These are phyloP conservation scores for Chalciporus chontae DNA, from an alignment of 768 basidiomycete species.

Conservation along the genomic window DNA sequence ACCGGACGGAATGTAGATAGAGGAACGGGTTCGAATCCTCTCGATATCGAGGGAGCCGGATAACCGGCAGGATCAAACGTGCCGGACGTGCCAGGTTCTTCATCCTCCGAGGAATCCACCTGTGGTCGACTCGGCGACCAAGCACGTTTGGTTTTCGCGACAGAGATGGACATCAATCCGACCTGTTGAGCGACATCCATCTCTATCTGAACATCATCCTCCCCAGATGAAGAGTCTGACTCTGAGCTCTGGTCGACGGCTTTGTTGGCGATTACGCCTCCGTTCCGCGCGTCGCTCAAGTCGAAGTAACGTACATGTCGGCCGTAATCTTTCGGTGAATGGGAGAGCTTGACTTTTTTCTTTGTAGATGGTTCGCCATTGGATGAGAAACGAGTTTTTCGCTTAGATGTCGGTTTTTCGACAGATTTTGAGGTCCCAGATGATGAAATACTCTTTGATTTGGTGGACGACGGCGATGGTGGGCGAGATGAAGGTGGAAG, in stretches of 20 bases:
- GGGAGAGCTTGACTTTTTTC: conserved; percentile 30
- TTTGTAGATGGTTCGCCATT: conserved; percentile 19
- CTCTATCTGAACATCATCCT: conserved; percentile 23
- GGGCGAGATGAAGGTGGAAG: conserved; percentile 3
- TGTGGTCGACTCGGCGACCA: conserved; percentile 62
- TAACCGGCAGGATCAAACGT: neutral
- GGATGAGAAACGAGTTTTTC: conserved; percentile 36
- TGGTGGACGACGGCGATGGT: conserved; percentile 8
- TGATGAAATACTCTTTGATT: neutral
- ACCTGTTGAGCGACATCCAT: conserved; percentile 14
- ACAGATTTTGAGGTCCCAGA: neutral
- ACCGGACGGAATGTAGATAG: conserved; percentile 53
- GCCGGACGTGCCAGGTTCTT: conserved; percentile 23
- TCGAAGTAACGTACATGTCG: conserved; percentile 33
- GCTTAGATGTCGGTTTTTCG: conserved; percentile 39
- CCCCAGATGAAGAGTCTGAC: conserved; percentile 22
- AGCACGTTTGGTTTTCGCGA: conserved; percentile 31
- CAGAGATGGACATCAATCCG: conserved; percentile 11
- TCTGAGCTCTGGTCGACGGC: conserved; percentile 36
- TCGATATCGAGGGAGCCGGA: neutral
- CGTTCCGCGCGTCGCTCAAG: conserved; percentile 19
- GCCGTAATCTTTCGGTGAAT: conserved; percentile 20
- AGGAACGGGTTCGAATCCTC: conserved; percentile 15
- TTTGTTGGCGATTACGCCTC: conserved; percentile 29
- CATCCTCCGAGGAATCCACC: conserved; percentile 48